A percentile compares a stretch with the other conserved stretches of the same genome.
These are phyloP conservation scores for Aspergillus niger DNA, from an alignment of 2,329 filamentous ascomycete genomes.

Conservation along the genomic window DNA sequence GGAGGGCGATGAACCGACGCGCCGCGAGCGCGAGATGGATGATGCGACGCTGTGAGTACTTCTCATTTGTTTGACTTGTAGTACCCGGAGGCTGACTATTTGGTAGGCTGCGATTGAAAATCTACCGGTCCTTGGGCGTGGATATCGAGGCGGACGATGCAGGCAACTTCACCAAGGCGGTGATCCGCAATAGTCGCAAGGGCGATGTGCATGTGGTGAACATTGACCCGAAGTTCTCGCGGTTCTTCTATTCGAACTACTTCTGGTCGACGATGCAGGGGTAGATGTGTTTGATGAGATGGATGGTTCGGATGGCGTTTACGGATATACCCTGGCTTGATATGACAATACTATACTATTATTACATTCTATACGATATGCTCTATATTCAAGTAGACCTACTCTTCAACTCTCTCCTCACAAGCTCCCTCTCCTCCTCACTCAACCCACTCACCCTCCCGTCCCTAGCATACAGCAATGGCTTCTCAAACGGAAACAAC, in stretches of 20 bases:
- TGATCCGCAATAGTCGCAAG: constrained; percentile 81
- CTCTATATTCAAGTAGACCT: neutral
- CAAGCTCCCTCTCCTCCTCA: constrained; percentile 23
- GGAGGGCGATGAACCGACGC: constrained; percentile 64
- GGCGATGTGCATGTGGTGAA: constrained; percentile 95
- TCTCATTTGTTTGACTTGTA: neutral
- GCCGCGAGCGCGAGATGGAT: constrained; percentile 54
- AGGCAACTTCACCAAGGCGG: constrained; percentile 81
- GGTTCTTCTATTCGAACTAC: constrained; percentile 91
- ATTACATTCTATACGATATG: neutral
- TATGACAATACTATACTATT: neutral
- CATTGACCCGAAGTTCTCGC: constrained; percentile 87
- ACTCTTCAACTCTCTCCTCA: constrained; percentile 17
- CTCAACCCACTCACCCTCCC: constrained; percentile 21
- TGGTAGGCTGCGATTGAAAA: constrained; percentile 72
- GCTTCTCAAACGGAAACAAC: constrained; percentile 30
- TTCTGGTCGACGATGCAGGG: constrained; percentile 85
- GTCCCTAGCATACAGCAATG: constrained; percentile 10
- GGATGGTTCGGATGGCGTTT: constrained; percentile 22
- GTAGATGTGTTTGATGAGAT: constrained; percentile 20
- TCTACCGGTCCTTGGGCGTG: constrained; percentile 88
- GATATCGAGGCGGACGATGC: constrained; percentile 80
- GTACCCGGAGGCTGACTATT: neutral
- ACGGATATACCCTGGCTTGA: neutral
- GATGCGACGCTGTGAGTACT: constrained; percentile 50